Evolutionary conservation across 2,329 filamentous ascomycete genomes (phyloP).

Genomic region (Moelleriella libera): DNA sequence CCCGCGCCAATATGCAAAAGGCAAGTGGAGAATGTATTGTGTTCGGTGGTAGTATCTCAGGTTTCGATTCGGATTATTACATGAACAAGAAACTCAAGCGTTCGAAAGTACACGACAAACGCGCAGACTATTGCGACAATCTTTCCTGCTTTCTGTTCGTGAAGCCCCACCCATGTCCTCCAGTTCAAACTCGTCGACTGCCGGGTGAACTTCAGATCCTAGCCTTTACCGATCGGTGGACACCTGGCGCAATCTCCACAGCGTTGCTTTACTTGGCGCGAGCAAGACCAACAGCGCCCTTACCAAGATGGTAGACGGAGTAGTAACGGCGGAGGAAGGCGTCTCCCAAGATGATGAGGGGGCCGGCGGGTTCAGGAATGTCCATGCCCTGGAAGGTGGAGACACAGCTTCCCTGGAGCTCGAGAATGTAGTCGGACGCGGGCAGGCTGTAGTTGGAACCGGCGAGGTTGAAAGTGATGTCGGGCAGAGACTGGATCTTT

Average conservation of each 20-base stretch:
- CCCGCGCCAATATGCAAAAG: no score
- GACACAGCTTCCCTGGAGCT: slow-evolving; percentile 91
- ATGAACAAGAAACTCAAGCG: no score
- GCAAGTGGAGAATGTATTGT: no score
- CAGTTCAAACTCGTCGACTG: no score
- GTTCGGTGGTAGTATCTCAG: no score
- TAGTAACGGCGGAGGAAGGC: slow-evolving; percentile 78
- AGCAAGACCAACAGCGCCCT: slow-evolving; percentile 77
- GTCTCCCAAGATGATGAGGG: slow-evolving; percentile 88
- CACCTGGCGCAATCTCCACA: neutral
- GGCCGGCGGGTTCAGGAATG: slow-evolving; percentile 73
- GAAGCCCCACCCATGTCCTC: no score
- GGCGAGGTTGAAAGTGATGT: slow-evolving; percentile 79
- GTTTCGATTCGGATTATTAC: no score
- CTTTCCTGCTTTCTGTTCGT: no score
- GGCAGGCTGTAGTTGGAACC: slow-evolving; percentile 89
- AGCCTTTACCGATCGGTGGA: no score
- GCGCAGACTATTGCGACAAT: no score
- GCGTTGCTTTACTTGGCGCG: slow-evolving; percentile 50
- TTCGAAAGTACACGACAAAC: no score
- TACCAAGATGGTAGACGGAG: slow-evolving; percentile 91
- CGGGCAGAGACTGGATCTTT: slow-evolving; percentile 71
- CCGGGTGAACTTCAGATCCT: no score
- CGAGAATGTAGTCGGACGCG: slow-evolving; percentile 86
- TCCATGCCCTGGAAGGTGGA: slow-evolving; percentile 97